phyloP scores from a whole-genome alignment of 192 early-diverging fungal species.

The Coemansia sp. region DNA sequence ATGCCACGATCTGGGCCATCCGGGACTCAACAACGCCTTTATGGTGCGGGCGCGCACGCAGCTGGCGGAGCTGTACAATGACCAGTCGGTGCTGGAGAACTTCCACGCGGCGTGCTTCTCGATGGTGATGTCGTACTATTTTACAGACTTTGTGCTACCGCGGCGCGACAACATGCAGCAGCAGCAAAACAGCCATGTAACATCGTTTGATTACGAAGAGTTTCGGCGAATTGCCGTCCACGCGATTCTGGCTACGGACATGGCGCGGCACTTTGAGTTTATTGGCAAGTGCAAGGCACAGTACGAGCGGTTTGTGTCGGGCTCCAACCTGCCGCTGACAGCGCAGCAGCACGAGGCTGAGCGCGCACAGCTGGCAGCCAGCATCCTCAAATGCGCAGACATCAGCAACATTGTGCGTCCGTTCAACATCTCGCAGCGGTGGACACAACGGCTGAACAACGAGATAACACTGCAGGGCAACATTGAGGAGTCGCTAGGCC shows the following conservation, averaged over 20 bases:
- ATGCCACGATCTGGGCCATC: constrained; percentile 85
- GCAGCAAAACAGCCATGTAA: constrained; percentile 2
- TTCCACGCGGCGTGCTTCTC: constrained; percentile 83
- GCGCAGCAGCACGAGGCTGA: constrained; percentile 59
- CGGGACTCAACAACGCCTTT: constrained; percentile 93
- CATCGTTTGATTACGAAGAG: constrained; percentile 58
- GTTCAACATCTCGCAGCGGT: constrained; percentile 65
- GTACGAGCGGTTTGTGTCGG: constrained; percentile 54
- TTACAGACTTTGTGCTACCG: constrained; percentile 45
- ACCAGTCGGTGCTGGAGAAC: constrained; percentile 90
- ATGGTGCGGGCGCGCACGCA: constrained; percentile 79
- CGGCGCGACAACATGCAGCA: constrained; percentile 6
- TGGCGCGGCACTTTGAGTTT: constrained; percentile 78
- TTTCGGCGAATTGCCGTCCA: constrained; percentile 70
- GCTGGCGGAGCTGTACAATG: constrained; percentile 88
- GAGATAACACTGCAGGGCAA: constrained; percentile 72
- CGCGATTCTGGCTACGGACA: constrained; percentile 77
- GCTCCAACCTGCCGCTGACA: constrained; percentile 46
- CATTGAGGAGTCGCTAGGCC: constrained; percentile 68
- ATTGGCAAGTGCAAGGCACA: constrained; percentile 69
- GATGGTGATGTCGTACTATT: constrained; percentile 55
- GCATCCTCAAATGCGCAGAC: constrained; percentile 79
- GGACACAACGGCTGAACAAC: constrained; percentile 68
- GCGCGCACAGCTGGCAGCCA: constrained; percentile 63
- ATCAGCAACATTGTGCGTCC: constrained; percentile 77